Evolutionary conservation across 345 rosid genomes (phyloP), one percentile per base, ranked within the genome.

Genomic region (Eucalyptus guilfoylei): DNA sequence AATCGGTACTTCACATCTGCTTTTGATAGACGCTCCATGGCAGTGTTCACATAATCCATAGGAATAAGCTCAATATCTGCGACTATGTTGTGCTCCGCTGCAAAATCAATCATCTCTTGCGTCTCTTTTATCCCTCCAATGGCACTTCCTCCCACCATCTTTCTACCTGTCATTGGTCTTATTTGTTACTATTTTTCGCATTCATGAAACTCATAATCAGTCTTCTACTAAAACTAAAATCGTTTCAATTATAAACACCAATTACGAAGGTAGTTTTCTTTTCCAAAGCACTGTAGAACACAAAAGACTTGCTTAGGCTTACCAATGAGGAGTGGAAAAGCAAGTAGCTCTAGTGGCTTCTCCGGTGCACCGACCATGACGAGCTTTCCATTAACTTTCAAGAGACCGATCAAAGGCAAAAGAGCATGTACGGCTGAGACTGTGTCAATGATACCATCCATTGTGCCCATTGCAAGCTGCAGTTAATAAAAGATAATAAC

Each of bases 101-200:
- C 89, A 81, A 88, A 90, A 83, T 92, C 86, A 40, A 90, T 15
- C 92, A 89, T 91, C 47, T 91, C 93, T 86, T 90, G 93, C 4
- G 87, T 93, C 89, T 93, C 94, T 58, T 92, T 90, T 83, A 91
- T 86, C n/a, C 91, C 93, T n/a, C 91, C 92, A 1, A 58, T 80
- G 1, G 28, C 2, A 10, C 91, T 90, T 14, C 92, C 91, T 3
- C 55, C 87, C 14, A 92, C 88, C 4, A 86, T 32, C 87, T 88
- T 93, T 54, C 92, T 88, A 14, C 90, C 92, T 88, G 83, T 72
- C 14, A 11, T 72, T 10, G 81, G 26, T 19, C 81, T 72, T 37
- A 19, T 19, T 37, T 11, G 28, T 72, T 72, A 37, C 5, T 72
- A 19, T 4, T 72, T 72, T 30, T 72, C 2, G 45, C 45, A 37